Conservation (phyloP, 768 basidiomycete species). For the Lepiota venenata region DNA sequence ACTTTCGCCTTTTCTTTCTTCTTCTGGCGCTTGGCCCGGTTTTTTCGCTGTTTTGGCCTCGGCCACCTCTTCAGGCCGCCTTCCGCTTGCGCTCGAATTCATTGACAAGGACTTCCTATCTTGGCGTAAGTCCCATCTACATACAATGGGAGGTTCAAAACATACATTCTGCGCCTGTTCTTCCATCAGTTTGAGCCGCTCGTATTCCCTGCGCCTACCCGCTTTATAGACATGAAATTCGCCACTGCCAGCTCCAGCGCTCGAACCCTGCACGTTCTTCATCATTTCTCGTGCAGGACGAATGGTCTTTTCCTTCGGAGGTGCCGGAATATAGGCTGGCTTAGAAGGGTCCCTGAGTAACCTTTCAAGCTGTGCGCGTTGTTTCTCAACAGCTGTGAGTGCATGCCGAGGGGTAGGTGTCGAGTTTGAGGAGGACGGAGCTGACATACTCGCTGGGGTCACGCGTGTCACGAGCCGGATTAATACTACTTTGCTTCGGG, state of each 20-base stretch:
- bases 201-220: slow-evolving; percentile 89
- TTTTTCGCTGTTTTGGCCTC: slow-evolving; percentile 94
- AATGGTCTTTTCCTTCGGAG: slow-evolving; percentile 79
- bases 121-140: slow-evolving; percentile 1
- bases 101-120: slow-evolving; percentile 62
- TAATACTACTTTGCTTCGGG: no score
- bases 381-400: slow-evolving; percentile 49
- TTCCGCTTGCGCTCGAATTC: slow-evolving; percentile 77
- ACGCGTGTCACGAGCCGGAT: not conserved
- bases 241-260: slow-evolving; percentile 95
- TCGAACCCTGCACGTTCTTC: slow-evolving; percentile 99
- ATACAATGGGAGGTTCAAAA: slow-evolving; percentile 2
- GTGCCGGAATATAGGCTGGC: slow-evolving; percentile 72
- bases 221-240: slow-evolving; percentile 99
- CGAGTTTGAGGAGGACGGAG: slow-evolving; percentile 3
- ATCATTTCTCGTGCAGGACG: slow-evolving; percentile 91
- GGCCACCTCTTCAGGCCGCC: slow-evolving; percentile 64
- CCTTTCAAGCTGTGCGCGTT: slow-evolving; percentile 70
- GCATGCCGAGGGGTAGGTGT: slow-evolving; percentile 42
- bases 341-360: slow-evolving; percentile 89
- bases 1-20: slow-evolving; percentile 73
- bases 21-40: slow-evolving; percentile 90
- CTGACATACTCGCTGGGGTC: not conserved
- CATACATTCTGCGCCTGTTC: slow-evolving; percentile 72
- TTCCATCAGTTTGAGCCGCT: slow-evolving; percentile 87